These are phyloP conservation scores for Kwoniella europaea DNA, from an alignment of 768 basidiomycete genomes.

Conservation along the genomic window DNA sequence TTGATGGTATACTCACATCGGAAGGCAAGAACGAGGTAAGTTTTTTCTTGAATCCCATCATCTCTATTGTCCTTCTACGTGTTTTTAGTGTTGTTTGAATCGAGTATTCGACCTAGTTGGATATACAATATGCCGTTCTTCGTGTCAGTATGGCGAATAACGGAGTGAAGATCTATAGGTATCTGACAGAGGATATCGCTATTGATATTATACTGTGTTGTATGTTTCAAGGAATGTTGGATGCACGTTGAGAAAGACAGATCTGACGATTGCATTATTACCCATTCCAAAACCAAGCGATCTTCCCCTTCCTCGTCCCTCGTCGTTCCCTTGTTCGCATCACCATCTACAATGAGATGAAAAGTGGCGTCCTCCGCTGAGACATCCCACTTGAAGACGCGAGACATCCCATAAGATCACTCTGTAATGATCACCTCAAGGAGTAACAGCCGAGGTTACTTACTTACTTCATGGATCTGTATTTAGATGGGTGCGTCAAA, in stretches of 20 bases:
- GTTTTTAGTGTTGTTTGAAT: neutral
- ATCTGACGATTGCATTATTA: neutral
- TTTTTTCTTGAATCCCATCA: constrained; percentile 34
- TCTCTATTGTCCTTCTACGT: neutral
- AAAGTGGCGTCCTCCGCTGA: neutral
- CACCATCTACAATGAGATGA: neutral
- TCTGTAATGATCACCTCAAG: neutral
- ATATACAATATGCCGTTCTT: too few species aligned
- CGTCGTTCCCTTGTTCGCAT: neutral
- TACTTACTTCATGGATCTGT: neutral
- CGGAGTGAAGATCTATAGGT: too few species aligned
- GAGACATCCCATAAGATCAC: neutral
- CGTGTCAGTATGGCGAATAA: too few species aligned
- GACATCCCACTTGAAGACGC: neutral
- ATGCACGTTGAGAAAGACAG: too few species aligned
- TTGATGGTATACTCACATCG: constrained; percentile 25
- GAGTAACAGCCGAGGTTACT: neutral
- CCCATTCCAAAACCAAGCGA: neutral
- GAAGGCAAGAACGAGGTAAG: constrained; percentile 31
- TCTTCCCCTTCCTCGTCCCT: neutral
- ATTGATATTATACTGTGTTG: too few species aligned
- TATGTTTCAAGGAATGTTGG: neutral
- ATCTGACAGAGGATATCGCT: too few species aligned
- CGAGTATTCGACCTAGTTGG: too few species aligned
- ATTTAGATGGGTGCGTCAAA: neutral